Conservation (phyloP, 768 basidiomycete species). For the Macrolepiota fuliginosa region DNA sequence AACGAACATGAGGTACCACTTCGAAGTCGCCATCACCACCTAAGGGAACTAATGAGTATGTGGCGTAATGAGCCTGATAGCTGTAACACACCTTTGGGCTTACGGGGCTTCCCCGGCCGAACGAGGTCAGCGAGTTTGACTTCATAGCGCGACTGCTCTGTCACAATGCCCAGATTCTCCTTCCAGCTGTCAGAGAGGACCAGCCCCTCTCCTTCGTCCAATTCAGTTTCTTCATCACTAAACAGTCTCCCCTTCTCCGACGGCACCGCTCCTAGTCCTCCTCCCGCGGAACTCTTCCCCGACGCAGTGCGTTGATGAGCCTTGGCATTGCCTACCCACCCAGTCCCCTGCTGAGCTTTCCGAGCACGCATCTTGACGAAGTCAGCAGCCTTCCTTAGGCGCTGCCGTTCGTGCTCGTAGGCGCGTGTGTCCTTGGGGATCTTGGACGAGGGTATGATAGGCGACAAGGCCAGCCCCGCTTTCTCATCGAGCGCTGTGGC, state of each 20-base stretch:
- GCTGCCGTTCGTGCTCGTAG: constrained; percentile 17
- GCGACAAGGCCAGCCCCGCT: neutral
- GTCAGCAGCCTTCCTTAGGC: constrained; percentile 17
- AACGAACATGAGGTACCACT: constrained; percentile 17
- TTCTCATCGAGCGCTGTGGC: neutral
- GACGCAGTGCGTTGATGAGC: constrained; percentile 1
- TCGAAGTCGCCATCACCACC: constrained; percentile 16
- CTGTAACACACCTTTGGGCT: constrained; percentile 3
- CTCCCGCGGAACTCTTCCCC: neutral
- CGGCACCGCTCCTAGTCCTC: neutral
- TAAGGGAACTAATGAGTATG: neutral
- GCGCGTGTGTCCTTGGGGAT: constrained; percentile 12
- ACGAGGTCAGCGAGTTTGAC: constrained; percentile 17
- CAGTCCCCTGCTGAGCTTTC: constrained; percentile 13
- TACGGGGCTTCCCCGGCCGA: constrained; percentile 2
- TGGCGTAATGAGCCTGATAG: neutral
- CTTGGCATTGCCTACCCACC: neutral
- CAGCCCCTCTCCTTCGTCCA: constrained; percentile 14
- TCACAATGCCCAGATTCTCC: constrained; percentile 4
- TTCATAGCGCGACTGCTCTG: constrained; percentile 12
- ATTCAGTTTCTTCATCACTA: neutral
- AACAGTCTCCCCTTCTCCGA: constrained; percentile 8
- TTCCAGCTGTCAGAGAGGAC: constrained; percentile 12
- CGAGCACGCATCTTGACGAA: constrained; percentile 14
- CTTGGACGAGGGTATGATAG: constrained; percentile 1